A percentile compares a stretch with the other conserved stretches of the same genome.
These are phyloP conservation scores for Starmera amethionina DNA, from an alignment of 805 yeast genomes.

Conservation along the genomic window DNA sequence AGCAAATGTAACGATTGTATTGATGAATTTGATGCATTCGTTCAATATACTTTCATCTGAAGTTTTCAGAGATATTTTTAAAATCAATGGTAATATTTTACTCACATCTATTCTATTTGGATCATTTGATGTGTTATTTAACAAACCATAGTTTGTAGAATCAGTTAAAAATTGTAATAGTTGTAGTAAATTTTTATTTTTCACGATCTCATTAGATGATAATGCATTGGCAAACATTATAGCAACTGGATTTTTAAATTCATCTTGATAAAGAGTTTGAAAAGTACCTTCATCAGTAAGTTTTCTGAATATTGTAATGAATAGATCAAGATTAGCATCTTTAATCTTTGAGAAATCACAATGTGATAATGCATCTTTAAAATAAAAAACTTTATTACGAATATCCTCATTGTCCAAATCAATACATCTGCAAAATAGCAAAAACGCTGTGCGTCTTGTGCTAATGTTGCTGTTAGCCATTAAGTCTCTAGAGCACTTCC, in stretches of 20 bases:
- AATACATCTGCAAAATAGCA: conserved; percentile 48
- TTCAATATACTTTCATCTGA: conserved; percentile 25
- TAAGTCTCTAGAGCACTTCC: conserved; percentile 58
- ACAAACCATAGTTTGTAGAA: conserved; percentile 35
- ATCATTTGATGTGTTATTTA: conserved; percentile 20
- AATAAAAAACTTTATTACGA: conserved; percentile 43
- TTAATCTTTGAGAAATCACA: conserved; percentile 24
- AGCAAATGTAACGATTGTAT: conserved; percentile 35
- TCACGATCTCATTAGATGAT: conserved; percentile 19
- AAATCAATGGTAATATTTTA: conserved; percentile 23
- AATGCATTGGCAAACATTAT: conserved; percentile 25
- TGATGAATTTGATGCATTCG: conserved; percentile 31
- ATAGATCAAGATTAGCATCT: conserved; percentile 43
- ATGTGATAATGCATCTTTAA: conserved; percentile 41
- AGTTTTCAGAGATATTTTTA: conserved; percentile 30
- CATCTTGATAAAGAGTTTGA: conserved; percentile 38
- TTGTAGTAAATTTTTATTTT: conserved; percentile 10
- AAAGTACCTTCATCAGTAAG: conserved; percentile 47
- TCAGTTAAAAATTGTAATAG: conserved; percentile 30
- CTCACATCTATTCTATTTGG: conserved; percentile 23
- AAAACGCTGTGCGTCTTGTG: conserved; percentile 38
- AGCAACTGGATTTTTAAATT: conserved; percentile 30
- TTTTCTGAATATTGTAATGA: conserved; percentile 34
- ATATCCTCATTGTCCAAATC: conserved; percentile 35
- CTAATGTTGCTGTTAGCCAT: conserved; percentile 27